Evolutionary conservation across 805 yeast genomes (phyloP).

Genomic region (Torulaspora microellipsoides): DNA sequence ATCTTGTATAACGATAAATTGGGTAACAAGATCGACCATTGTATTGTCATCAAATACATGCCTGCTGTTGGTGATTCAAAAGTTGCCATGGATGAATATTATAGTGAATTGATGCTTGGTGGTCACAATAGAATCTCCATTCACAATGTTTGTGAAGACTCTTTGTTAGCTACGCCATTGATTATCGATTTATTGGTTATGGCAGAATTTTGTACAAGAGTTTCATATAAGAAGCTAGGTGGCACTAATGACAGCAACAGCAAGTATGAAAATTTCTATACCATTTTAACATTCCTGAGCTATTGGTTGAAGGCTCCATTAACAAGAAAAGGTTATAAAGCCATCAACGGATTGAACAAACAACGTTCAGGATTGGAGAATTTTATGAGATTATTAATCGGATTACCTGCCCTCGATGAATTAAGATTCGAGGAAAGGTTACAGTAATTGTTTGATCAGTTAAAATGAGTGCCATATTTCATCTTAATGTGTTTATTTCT

Average conservation of each 20-base stretch:
- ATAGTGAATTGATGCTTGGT: conserved; percentile 94
- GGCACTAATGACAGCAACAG: conserved; percentile 32
- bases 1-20: conserved; percentile 75
- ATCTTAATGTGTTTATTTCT: too few relatives aligned
- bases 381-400: conserved; percentile 82
- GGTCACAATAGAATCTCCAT: conserved; percentile 93
- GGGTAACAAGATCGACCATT: conserved; percentile 82
- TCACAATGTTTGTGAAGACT: conserved; percentile 95
- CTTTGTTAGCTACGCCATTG: conserved; percentile 88
- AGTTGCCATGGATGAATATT: conserved; percentile 98
- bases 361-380: conserved; percentile 92
- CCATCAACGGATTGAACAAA: conserved; percentile 91
- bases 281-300: conserved; percentile 79
- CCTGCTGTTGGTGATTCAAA: conserved; percentile 95
- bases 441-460: conserved; percentile 1
- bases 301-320: conserved; percentile 98
- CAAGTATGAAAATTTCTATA: conserved; percentile 64
- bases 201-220: conserved; percentile 86
- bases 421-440: conserved; percentile 89
- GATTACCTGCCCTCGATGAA: conserved; percentile 85
- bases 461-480: too few relatives aligned
- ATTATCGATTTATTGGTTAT: conserved; percentile 87
- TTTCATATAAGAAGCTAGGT: conserved; percentile 60
- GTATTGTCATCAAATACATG: conserved; percentile 90
- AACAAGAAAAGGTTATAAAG: conserved; percentile 82